Evolutionary conservation across 2,329 filamentous ascomycete genomes (phyloP).

Genomic region (Plectosphaerella plurivora): DNA sequence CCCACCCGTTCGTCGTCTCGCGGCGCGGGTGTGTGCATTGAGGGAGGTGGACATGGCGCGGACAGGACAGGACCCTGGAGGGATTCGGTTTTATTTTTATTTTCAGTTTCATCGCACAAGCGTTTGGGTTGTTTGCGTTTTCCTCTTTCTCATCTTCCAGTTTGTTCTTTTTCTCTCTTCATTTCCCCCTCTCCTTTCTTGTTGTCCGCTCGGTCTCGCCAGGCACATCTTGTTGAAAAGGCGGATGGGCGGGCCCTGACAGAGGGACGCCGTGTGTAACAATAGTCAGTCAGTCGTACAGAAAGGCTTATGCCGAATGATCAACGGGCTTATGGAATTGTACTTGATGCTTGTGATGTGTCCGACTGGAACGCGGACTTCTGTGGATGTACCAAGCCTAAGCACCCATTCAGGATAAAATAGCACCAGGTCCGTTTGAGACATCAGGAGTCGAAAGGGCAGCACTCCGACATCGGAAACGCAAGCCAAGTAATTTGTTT

Average conservation of each 20-base stretch:
- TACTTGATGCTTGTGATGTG: neutral
- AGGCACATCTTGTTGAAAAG: neutral
- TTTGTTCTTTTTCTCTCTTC: conserved; percentile 4
- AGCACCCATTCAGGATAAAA: too few relatives aligned
- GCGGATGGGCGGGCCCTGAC: too few relatives aligned
- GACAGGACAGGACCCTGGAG: neutral
- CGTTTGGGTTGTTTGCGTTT: conserved; percentile 5
- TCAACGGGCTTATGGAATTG: conserved; percentile 2
- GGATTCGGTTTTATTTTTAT: neutral
- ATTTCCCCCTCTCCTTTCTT: neutral
- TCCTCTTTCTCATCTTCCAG: neutral
- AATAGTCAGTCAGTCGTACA: too few relatives aligned
- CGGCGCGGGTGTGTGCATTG: neutral
- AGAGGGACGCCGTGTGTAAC: neutral
- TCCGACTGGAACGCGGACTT: too few relatives aligned
- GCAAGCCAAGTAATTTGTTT: too few relatives aligned
- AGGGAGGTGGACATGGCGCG: neutral
- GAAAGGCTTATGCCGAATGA: conserved; percentile 1
- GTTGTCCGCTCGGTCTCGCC: neutral
- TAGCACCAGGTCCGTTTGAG: too few relatives aligned
- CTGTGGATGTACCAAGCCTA: too few relatives aligned
- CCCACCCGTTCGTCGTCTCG: conserved; percentile 1
- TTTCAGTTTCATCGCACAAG: too few relatives aligned
- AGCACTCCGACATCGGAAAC: too few relatives aligned
- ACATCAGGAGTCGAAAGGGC: too few relatives aligned